phyloP scores from a whole-genome alignment of 306 rosid species.

The Carpinus fangiana region DNA sequence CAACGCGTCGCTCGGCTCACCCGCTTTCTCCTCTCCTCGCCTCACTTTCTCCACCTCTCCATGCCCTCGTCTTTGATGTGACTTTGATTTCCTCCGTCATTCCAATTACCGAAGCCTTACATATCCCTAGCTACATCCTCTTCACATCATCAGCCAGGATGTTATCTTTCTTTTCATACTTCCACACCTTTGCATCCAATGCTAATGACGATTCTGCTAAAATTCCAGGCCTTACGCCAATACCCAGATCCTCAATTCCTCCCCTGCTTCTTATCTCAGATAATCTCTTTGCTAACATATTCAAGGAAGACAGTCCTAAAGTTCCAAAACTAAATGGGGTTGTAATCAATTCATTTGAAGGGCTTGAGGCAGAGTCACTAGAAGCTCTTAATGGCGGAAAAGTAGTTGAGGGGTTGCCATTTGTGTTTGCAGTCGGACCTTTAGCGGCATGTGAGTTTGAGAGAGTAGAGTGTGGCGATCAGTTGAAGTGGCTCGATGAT shows the following conservation, averaged over 20 bases:
- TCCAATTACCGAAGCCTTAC: conserved; percentile 18
- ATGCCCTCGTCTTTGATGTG: conserved; percentile 47
- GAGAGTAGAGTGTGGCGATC: neutral
- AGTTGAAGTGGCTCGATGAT: conserved; percentile 45
- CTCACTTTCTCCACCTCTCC: conserved; percentile 48
- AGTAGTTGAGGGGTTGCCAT: conserved; percentile 31
- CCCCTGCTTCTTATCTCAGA: conserved; percentile 27
- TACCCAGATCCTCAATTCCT: conserved; percentile 52
- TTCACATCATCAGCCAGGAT: conserved; percentile 47
- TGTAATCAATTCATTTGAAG: conserved; percentile 44
- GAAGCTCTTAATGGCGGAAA: conserved; percentile 35
- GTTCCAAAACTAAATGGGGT: conserved; percentile 39
- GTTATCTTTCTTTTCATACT: conserved; percentile 42
- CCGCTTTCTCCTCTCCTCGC: conserved; percentile 47
- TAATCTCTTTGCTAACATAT: conserved; percentile 13
- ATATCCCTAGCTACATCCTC: conserved; percentile 42
- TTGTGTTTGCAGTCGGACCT: conserved; percentile 49
- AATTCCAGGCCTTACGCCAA: conserved; percentile 39
- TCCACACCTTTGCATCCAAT: conserved; percentile 14
- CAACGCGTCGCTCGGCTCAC: conserved; percentile 44
- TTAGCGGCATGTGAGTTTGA: conserved; percentile 51
- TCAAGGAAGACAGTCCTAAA: conserved; percentile 35
- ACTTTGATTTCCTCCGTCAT: conserved; percentile 38
- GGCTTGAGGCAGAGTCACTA: conserved; percentile 33
- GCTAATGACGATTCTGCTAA: neutral